Evolutionary conservation across 306 rosid genomes (phyloP), one percentile per base, ranked within the genome.

Genomic region (Casuarina equisetifolia): DNA sequence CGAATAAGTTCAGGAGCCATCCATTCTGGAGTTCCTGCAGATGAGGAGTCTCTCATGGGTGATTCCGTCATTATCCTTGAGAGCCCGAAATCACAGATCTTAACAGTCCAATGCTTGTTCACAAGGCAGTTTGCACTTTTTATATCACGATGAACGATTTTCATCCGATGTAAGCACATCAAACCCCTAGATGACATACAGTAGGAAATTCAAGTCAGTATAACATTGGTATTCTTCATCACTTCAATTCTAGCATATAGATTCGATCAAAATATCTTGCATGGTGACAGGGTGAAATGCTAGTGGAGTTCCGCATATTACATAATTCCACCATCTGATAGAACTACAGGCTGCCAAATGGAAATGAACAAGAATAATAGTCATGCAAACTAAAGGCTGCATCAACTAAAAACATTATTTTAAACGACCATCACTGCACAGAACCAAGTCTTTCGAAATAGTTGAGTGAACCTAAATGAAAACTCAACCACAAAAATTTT

Each of bases 21-120:
- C 99, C 99, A 96, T 83, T 96, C 99, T 4, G 99, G 99, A 70
- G 99, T 96, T 84, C 99, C 99, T 2, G 98, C 98, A 5, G 98
- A 92, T 5, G 96, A 83, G 35, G 93, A 83, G 80, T 88, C 97
- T 71, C 76, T 85, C 78, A 86, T 84, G 59, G 96, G 87, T 76
- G 86, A 77, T 10, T 88, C 90, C 0, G 73, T 82, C 87, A 88
- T 85, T 79, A 92, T 86, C 83, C 96, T 91, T 48, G 99, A 96
- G 73, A 96, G 98, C 80, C 99, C 99, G 81, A 96, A 96, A 86
- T 96, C 99, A 82, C 99, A 96, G 69, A 96, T 90, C 89, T 96
- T 96, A 76, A 95, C 97, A 0, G 93, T 82, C 94, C 89, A 95
- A 74, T 92, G 98, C 85, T 95, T 95, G 77, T 95, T 91, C 86